phyloP scores from a whole-genome alignment of 441 rosid species.

The Viola pubescens region DNA sequence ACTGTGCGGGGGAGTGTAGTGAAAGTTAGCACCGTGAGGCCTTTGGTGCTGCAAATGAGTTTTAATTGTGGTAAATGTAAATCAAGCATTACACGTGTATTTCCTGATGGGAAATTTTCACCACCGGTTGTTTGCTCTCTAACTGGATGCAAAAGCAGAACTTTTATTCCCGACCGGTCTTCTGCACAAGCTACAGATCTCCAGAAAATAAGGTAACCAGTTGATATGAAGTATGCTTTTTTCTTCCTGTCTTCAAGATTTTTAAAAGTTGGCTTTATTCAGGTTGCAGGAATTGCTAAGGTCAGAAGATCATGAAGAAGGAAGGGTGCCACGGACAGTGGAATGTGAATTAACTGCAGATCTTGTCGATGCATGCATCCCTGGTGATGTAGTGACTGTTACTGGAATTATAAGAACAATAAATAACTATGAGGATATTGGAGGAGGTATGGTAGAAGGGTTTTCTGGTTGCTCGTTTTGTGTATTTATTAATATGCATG shows the following conservation, averaged over 20 bases:
- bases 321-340: slow-evolving; percentile 95
- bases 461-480: slow-evolving; percentile 11
- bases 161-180: slow-evolving; percentile 67
- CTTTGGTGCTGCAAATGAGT: slow-evolving; percentile 68
- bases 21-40: slow-evolving; percentile 90
- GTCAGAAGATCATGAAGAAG: slow-evolving; percentile 93
- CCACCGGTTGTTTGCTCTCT: slow-evolving; percentile 68
- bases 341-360: slow-evolving; percentile 95
- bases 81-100: slow-evolving; percentile 44
- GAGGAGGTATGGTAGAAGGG: slow-evolving; percentile 63
- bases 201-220: slow-evolving; percentile 79
- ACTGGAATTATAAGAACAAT: slow-evolving; percentile 87
- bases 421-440: slow-evolving; percentile 85
- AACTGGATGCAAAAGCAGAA: slow-evolving; percentile 85
- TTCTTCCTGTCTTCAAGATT: background rate
- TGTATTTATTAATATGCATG: background rate
- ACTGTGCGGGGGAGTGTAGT: slow-evolving; percentile 86
- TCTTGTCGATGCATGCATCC: slow-evolving; percentile 87
- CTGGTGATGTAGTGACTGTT: slow-evolving; percentile 98
- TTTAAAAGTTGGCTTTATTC: slow-evolving; percentile 17
- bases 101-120: slow-evolving; percentile 89
- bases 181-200: slow-evolving; percentile 76
- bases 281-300: slow-evolving; percentile 81
- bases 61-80: slow-evolving; percentile 80
- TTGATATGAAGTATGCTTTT: background rate